Percentiles rank a stretch among this genome's conserved stretches.
Evolutionary conservation across 495 filamentous ascomycete species (phyloP).

Genomic region (Penicillium daleae): DNA sequence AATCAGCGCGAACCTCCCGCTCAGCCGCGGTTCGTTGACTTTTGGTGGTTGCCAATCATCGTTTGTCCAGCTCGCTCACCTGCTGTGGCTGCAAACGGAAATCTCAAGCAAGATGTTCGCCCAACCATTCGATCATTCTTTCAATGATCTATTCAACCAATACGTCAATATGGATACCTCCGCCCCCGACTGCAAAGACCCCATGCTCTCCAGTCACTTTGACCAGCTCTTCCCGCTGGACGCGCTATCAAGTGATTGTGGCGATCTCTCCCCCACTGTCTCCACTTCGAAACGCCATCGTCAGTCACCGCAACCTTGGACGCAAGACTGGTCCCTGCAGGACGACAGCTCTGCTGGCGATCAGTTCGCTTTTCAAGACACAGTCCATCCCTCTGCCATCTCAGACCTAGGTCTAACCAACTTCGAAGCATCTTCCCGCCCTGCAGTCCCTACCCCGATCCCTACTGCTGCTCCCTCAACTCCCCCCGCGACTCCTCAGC

Average conservation of each 20-base stretch:
- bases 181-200: constrained; percentile 46
- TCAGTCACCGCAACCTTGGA: constrained; percentile 47
- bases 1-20: neutral
- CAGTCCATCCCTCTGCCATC: constrained; percentile 45
- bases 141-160: constrained; percentile 57
- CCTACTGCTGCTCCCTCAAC: constrained; percentile 45
- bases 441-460: constrained; percentile 25
- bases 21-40: constrained; percentile 4
- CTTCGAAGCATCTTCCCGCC: constrained; percentile 39
- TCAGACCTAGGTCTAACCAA: constrained; percentile 39
- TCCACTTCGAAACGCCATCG: constrained; percentile 42
- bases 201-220: constrained; percentile 47
- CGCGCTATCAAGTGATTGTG: constrained; percentile 50
- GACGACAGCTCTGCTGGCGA: constrained; percentile 35
- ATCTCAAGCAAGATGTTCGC: constrained; percentile 49
- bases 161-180: constrained; percentile 53
- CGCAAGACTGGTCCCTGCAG: constrained; percentile 47
- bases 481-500: constrained; percentile 47
- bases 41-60: constrained; percentile 37
- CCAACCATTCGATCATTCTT: constrained; percentile 54
- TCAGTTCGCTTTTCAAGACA: constrained; percentile 45
- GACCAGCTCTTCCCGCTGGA: constrained; percentile 50
- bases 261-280: constrained; percentile 47
- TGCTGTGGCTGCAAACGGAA: constrained; percentile 51
- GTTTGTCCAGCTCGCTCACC: constrained; percentile 27